Evolutionary conservation across 2,329 filamentous ascomycete genomes (phyloP), one percentile per base, ranked within the genome.

Genomic region (Coniochaeta sp.): DNA sequence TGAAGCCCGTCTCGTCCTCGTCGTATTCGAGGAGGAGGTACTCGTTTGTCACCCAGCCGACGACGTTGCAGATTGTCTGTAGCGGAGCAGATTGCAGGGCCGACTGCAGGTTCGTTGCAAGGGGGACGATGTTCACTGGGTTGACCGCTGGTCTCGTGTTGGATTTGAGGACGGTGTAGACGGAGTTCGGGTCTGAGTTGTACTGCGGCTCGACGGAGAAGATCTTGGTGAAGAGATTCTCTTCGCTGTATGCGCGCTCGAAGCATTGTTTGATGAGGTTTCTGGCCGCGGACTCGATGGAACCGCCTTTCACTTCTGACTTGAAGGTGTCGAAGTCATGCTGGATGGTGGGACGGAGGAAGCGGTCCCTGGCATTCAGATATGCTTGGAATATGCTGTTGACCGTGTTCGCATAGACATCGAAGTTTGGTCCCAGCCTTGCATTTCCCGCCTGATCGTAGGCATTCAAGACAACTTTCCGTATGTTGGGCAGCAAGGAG

Each of bases 241-340:
- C 76, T 66, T 86, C 83, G 61, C 80, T 79, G 65, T 80, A 82
- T 2, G 82, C 78, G 28, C 81, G 77, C 66, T 86, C 83, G 60
- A 85, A 85, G 59, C 76, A 79, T 68, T 86, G 83, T 67, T 86
- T 86, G 63, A 86, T 77, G 59, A 79, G 83, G 64, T 83, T 85
- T 31, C 83, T 76, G 16, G 78, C 78, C 4, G 82, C 83, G 1
- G 82, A 82, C 66, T 86, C 83, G 1, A 79, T 66, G 2, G 79
- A 80, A 0, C 73, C 67, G 9, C 72, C 77, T 61, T 81, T 84
- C 31, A 72, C 72, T 62, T 84, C 82, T 59, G 78, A 79, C 50
- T 76, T 78, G 66, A 83, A 84, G n/a, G 77, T 74, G 26, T 82
- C 80, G 19, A 83, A 66, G 59, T 86, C 83, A 55, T 79, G 78